A percentile compares a stretch with the other conserved stretches of the same genome.
phyloP scores from a whole-genome alignment of 2,329 filamentous ascomycete species.

The Lecanosticta acicola region DNA sequence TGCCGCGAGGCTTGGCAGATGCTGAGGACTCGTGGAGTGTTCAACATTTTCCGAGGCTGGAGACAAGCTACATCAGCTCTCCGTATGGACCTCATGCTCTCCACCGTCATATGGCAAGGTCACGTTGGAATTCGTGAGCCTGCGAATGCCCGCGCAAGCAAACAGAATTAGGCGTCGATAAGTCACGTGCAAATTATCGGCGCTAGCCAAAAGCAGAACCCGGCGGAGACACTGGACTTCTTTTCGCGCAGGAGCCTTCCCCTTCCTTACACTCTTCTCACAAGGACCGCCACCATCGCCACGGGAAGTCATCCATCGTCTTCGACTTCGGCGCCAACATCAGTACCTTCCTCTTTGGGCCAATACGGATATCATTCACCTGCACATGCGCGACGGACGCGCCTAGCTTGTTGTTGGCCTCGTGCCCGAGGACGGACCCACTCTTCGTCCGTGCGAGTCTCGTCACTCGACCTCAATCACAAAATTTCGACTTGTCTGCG shows the following conservation, averaged over 20 bases:
- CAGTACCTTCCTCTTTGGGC: conserved; percentile 1
- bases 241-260: not conserved
- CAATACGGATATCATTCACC: not conserved
- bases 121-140: not conserved
- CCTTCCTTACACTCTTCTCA: not conserved
- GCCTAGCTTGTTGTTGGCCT: not conserved
- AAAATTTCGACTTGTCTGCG: conserved; percentile 3
- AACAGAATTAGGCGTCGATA: too few species aligned
- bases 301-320: not conserved
- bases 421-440: not conserved
- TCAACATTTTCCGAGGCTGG: not conserved
- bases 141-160: not conserved
- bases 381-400: conserved; percentile 7
- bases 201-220: not conserved
- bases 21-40: not conserved
- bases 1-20: not conserved
- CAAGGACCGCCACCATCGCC: not conserved
- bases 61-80: not conserved
- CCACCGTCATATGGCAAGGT: not conserved
- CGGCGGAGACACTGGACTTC: not conserved
- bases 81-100: not conserved
- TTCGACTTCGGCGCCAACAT: not conserved
- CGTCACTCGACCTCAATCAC: conserved; percentile 1
- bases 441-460: conserved; percentile 2
- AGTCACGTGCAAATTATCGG: not conserved